Conservation (phyloP, 176 grass and related monocot genomes). For the Bothriochloa decipiens region DNA sequence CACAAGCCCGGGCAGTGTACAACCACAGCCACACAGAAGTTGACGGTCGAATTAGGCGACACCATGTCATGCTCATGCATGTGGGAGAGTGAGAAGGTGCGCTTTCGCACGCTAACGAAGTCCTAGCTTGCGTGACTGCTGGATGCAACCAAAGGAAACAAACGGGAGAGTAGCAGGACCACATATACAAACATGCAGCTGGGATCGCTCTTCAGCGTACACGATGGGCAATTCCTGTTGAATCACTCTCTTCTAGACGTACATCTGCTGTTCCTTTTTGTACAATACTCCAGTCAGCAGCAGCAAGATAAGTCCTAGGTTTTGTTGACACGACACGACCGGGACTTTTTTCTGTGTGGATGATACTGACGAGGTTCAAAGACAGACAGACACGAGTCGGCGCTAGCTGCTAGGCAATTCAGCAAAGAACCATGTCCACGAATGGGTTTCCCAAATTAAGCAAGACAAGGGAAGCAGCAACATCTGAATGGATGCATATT, state of each 20-base stretch:
- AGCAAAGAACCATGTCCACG: neutral
- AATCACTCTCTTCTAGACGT: no score
- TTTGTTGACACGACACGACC: neutral
- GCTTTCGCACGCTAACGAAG: neutral
- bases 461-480: neutral
- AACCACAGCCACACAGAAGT: conserved; percentile 25
- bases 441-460: neutral
- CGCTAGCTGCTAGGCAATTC: neutral
- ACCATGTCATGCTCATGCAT: neutral
- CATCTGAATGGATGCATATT: neutral
- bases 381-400: neutral
- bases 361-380: neutral
- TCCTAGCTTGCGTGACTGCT: neutral
- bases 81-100: neutral
- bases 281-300: neutral
- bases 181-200: neutral
- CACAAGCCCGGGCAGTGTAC: neutral
- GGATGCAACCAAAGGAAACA: neutral
- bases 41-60: neutral
- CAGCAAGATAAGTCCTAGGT: conserved; percentile 14
- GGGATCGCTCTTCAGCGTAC: no score
- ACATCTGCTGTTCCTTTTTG: no score
- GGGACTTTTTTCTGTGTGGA: neutral
- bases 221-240: no score
- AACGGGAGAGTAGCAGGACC: neutral